phyloP scores from a whole-genome alignment of 495 filamentous ascomycete genomes.

The Melanomma pulvis-pyrius region DNA sequence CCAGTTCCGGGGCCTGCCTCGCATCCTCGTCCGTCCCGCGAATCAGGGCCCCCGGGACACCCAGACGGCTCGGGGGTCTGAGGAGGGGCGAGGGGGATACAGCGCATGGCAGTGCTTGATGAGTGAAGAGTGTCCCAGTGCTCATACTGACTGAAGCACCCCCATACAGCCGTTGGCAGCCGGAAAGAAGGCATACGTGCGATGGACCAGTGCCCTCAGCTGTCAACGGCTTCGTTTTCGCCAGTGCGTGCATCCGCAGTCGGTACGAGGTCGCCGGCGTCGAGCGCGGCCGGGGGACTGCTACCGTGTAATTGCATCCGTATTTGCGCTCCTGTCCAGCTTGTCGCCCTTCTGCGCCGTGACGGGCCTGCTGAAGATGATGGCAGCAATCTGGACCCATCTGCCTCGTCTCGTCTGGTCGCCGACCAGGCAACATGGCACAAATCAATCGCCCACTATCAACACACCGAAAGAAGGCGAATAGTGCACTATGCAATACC shows the following conservation, averaged over 20 bases:
- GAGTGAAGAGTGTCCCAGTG: too few species aligned
- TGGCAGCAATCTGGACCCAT: not conserved
- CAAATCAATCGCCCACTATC: too few species aligned
- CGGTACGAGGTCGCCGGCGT: too few species aligned
- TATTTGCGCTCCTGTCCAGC: not conserved
- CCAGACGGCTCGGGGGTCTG: not conserved
- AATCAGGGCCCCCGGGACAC: not conserved
- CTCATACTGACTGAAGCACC: too few species aligned
- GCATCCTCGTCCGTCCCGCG: not conserved
- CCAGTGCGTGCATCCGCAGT: not conserved
- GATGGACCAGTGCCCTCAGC: not conserved
- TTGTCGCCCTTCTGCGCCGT: not conserved
- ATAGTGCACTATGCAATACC: not conserved
- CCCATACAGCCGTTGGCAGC: too few species aligned
- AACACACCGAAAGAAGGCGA: too few species aligned
- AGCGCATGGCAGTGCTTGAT: conserved; percentile 17
- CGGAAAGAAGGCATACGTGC: too few species aligned
- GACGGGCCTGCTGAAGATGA: not conserved
- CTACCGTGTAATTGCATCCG: not conserved
- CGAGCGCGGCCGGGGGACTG: not conserved
- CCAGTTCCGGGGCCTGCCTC: conserved; percentile 2
- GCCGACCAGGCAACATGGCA: not conserved
- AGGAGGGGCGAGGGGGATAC: not conserved
- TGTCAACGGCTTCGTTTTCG: not conserved
- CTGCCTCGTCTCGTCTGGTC: not conserved